Evolutionary conservation across 495 filamentous ascomycete genomes (phyloP).

Genomic region (Hypomontagnella submonticulosa): DNA sequence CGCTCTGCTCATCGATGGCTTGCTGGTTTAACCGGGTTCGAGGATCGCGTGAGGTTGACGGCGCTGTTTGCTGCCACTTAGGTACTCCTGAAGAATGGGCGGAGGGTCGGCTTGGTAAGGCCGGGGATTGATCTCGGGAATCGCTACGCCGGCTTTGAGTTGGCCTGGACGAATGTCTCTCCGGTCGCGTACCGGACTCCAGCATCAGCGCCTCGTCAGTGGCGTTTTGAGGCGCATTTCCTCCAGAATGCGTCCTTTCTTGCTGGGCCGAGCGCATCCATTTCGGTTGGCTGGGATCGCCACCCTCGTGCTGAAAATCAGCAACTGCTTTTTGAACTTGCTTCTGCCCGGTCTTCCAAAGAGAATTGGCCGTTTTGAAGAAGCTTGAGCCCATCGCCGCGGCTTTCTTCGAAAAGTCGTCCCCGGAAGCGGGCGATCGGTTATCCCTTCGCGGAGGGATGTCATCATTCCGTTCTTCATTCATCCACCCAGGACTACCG

Average conservation of each 20-base stretch:
- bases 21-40: constrained; percentile 73
- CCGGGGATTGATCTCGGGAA: constrained; percentile 60
- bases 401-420: constrained; percentile 84
- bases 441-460: constrained; percentile 63
- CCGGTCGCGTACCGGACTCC: constrained; percentile 70
- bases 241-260: constrained; percentile 48
- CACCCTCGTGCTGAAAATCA: constrained; percentile 78
- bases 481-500: constrained; percentile 52
- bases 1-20: constrained; percentile 80
- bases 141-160: constrained; percentile 28
- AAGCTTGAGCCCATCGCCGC: constrained; percentile 83
- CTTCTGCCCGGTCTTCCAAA: constrained; percentile 95
- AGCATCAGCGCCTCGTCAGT: constrained; percentile 94
- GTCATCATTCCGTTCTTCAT: constrained; percentile 46
- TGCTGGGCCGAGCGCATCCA: constrained; percentile 85
- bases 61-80: constrained; percentile 60
- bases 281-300: constrained; percentile 85
- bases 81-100: constrained; percentile 42
- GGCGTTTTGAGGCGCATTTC: constrained; percentile 33
- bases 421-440: constrained; percentile 68
- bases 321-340: constrained; percentile 94
- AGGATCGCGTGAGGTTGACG: constrained; percentile 59
- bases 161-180: constrained; percentile 53
- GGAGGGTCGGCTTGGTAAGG: constrained; percentile 48
- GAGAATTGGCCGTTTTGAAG: constrained; percentile 90